Evolutionary conservation across 2,329 filamentous ascomycete genomes (phyloP).

Genomic region (Dactylonectria estremocensis): DNA sequence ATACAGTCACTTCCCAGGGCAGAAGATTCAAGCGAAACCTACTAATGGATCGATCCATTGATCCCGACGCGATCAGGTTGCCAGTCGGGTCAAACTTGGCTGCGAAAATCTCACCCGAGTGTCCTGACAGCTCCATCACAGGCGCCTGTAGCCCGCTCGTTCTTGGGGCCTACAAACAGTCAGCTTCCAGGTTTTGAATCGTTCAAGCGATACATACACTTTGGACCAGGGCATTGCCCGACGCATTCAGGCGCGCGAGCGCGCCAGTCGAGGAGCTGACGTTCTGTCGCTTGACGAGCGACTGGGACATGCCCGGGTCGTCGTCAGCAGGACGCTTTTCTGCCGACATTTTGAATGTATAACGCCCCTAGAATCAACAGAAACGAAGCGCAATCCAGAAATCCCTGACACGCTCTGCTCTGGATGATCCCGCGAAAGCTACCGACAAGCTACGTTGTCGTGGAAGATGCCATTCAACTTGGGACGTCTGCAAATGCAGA

Average conservation of each 20-base stretch:
- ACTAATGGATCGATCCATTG: slow-evolving; percentile 95
- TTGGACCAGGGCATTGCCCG: slow-evolving; percentile 65
- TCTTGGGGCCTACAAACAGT: slow-evolving; percentile 74
- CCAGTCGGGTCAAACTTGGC: slow-evolving; percentile 92
- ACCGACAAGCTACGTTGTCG: slow-evolving; percentile 32
- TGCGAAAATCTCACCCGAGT: slow-evolving; percentile 89
- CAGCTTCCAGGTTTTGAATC: slow-evolving; percentile 24
- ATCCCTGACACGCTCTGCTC: slow-evolving; percentile 23
- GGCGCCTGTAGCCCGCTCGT: slow-evolving; percentile 90
- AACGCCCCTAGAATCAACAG: not conserved
- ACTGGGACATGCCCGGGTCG: slow-evolving; percentile 83
- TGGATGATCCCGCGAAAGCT: slow-evolving; percentile 23
- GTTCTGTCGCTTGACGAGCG: slow-evolving; percentile 93
- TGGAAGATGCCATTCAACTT: slow-evolving; percentile 37
- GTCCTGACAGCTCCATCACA: slow-evolving; percentile 92
- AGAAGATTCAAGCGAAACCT: slow-evolving; percentile 50
- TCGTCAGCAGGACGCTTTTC: slow-evolving; percentile 94
- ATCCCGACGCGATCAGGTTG: slow-evolving; percentile 91
- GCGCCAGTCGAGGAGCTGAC: slow-evolving; percentile 64
- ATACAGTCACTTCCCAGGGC: not conserved
- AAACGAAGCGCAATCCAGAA: slow-evolving; percentile 28
- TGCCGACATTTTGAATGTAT: slow-evolving; percentile 77
- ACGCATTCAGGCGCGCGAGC: slow-evolving; percentile 67
- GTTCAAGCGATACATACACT: slow-evolving; percentile 57
- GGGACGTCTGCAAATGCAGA: slow-evolving; percentile 38